Evolutionary conservation across 1,284 basidiomycete genomes (phyloP), one percentile per base, ranked within the genome.

Genomic region (Athelia sp.): DNA sequence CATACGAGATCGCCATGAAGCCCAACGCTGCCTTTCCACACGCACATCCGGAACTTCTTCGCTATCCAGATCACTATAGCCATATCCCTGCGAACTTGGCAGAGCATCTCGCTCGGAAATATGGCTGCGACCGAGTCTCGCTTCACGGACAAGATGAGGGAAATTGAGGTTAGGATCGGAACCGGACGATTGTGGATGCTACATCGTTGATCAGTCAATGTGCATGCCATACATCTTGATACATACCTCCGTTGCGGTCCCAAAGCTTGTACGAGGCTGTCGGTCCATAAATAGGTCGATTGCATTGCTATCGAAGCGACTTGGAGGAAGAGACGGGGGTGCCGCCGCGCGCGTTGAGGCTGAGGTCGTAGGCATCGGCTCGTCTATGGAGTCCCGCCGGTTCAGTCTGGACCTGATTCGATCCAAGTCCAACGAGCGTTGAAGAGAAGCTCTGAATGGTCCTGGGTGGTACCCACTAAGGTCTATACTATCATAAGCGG

Each of bases 391-490:
- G 8, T 40, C 36, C 36, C 15, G 19, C 15, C 36, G 36, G n/a
- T 21, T n/a, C n/a, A 45, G 53, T 50, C 29, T 55, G 49, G 43
- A 43, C n/a, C 48, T 36, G 26, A 45, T 50, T 36, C 56, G 48
- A 47, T 59, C 58, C 44, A 57, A 56, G 42, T 67, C 59, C 17
- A 61, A 57, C 23, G 64, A 48, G 24, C 65, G 58, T 49, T 70
- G 66, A 50, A 75, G 56, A 8, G 73, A 73, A 46, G 71, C 71
- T 26, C 72, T 60, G 59, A 74, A 75, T 3, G 71, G 71, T 4
- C 74, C 73, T 36, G 71, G 67, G 13, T 68, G 64, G 52, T 70
- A 73, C 1, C 62, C 57, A 8, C 69, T 62, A 2, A 69, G 63
- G 55, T 74, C 62, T 24, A 72, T 60, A n/a, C 19, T 40, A 6